Conservation (phyloP, 495 filamentous ascomycete species). For the Stereocaulon alpinum region DNA sequence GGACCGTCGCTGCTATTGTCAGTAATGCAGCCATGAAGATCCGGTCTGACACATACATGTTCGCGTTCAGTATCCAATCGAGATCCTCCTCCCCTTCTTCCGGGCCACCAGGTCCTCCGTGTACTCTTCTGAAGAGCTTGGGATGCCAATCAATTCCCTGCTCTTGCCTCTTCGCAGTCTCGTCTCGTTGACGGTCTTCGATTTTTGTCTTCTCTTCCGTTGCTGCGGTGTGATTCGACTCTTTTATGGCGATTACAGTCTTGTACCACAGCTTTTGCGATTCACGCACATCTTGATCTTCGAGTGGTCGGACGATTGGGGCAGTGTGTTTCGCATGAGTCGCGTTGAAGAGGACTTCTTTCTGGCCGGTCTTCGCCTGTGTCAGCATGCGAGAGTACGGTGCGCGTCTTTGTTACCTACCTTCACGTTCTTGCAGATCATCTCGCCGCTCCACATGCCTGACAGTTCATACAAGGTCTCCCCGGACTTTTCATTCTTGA, state of each 20-base stretch:
- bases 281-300: conserved; percentile 84
- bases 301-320: conserved; percentile 63
- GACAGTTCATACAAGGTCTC: conserved; percentile 82
- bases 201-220: conserved; percentile 94
- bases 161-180: conserved; percentile 69
- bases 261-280: conserved; percentile 78
- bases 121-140: conserved; percentile 65
- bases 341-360: conserved; percentile 83
- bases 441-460: conserved; percentile 89
- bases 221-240: conserved; percentile 75
- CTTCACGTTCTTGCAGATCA: conserved; percentile 73
- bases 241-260: conserved; percentile 69
- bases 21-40: background rate
- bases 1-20: conserved; percentile 45
- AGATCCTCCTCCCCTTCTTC: conserved; percentile 81
- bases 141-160: conserved; percentile 87
- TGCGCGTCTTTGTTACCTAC: conserved; percentile 35
- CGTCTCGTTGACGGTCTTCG: conserved; percentile 82
- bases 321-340: conserved; percentile 61
- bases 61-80: conserved; percentile 89
- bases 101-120: conserved; percentile 57
- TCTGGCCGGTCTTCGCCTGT: conserved; percentile 62
- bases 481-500: conserved; percentile 81
- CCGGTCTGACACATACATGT: conserved; percentile 51
- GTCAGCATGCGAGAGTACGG: background rate